Evolutionary conservation across 176 grass and related monocot genomes (phyloP).

Genomic region (Alloteropsis semialata): DNA sequence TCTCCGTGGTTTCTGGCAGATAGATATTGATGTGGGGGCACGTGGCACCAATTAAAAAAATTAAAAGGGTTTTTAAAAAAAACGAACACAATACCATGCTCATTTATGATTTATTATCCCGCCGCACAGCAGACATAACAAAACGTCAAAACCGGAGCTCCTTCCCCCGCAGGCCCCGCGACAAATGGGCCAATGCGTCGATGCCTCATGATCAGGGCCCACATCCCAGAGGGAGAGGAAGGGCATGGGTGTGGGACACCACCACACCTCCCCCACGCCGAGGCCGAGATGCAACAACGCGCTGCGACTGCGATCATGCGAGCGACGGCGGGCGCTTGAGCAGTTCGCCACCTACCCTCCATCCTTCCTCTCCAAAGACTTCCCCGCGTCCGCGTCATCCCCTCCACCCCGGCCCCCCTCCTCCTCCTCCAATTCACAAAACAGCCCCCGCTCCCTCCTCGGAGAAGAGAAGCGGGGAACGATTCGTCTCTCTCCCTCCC

Average conservation of each 20-base stretch:
- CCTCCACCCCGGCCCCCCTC: not conserved
- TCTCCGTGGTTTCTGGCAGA: too few species aligned
- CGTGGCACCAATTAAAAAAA: too few species aligned
- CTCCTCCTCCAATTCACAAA: not conserved
- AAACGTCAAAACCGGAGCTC: too few species aligned
- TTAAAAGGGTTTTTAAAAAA: too few species aligned
- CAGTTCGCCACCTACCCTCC: conserved; percentile 34
- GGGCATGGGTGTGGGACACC: not conserved
- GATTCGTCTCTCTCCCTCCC: too few species aligned
- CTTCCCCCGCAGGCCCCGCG: too few species aligned
- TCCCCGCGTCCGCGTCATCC: not conserved
- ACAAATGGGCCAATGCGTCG: not conserved
- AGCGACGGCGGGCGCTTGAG: conserved; percentile 22
- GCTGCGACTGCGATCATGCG: conserved; percentile 19
- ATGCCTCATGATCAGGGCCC: not conserved
- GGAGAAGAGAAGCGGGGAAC: too few species aligned
- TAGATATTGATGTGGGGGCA: too few species aligned
- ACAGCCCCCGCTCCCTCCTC: too few species aligned
- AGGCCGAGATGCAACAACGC: too few species aligned
- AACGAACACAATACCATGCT: not conserved
- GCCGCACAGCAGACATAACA: too few species aligned
- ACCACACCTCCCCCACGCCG: not conserved
- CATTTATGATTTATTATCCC: too few species aligned
- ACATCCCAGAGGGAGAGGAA: not conserved
- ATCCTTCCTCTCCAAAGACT: not conserved